Percentiles rank a stretch among this genome's conserved stretches.
phyloP scores from a whole-genome alignment of 2,329 filamentous ascomycete species.

The Fusarium abutilonis region DNA sequence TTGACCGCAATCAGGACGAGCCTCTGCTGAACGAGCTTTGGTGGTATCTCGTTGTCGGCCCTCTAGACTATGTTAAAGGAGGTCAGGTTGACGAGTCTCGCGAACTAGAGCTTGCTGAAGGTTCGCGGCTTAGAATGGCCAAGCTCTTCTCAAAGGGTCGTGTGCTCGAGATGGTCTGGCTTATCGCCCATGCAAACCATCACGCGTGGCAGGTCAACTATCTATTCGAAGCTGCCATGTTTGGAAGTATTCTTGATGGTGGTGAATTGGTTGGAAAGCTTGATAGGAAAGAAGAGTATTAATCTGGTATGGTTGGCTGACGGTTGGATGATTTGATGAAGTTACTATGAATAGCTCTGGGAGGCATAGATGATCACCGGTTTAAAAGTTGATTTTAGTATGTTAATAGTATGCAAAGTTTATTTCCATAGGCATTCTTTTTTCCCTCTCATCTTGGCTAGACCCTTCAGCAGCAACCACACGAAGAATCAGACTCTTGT shows the following conservation, averaged over 20 bases:
- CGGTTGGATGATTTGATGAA: constrained; percentile 8
- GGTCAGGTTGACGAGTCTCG: constrained; percentile 26
- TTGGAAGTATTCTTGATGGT: constrained; percentile 47
- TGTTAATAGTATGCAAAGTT: too few relatives aligned
- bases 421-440: too few relatives aligned
- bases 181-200: constrained; percentile 40
- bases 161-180: constrained; percentile 40
- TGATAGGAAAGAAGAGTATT: constrained; percentile 40
- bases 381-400: not conserved
- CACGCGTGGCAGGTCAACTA: constrained; percentile 48
- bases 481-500: not conserved
- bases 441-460: too few relatives aligned
- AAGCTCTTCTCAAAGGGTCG: constrained; percentile 36
- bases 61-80: constrained; percentile 27
- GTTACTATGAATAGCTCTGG: not conserved
- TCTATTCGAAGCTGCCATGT: constrained; percentile 49
- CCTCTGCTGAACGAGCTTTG: constrained; percentile 35
- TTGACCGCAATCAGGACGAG: constrained; percentile 10
- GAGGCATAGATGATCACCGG: not conserved
- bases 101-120: constrained; percentile 24
- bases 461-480: not conserved
- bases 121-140: constrained; percentile 36
- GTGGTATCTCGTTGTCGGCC: constrained; percentile 32
- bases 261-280: constrained; percentile 46
- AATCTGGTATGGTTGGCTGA: not conserved